Evolutionary conservation across 2,329 filamentous ascomycete species (phyloP), one percentile per base, ranked within the genome.

Genomic region (Chlorencoelia australis): DNA sequence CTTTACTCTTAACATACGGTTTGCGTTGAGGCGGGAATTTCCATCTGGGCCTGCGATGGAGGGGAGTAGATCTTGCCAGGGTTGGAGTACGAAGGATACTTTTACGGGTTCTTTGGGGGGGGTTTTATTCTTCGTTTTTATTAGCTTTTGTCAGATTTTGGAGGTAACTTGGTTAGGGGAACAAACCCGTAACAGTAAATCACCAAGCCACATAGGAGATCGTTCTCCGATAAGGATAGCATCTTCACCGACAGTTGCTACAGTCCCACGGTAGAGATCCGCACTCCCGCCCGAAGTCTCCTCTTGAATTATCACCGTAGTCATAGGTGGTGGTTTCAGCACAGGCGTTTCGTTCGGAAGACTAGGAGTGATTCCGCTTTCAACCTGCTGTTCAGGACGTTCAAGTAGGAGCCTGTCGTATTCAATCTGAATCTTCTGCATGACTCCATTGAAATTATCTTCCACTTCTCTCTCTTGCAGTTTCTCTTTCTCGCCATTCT

Each of bases 41-140:
- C 68, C 81, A 54, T 94, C 87, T 4, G 75, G 61, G 16, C 77
- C 73, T 20, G 81, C 74, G 33, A 95, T 81, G 37, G 71, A 72
- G 1, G 87, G 86, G 35, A 96, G 64, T 17, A 71, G 63, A 47
- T 85, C 79, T 50, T 83, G 71, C 63, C 74, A 87, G 0, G 91
- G 88, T 49, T 91, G 76, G 16, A 98, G 68, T 11, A 94, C 73
- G 54, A 98, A 98, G 3, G 85, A 88, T n/a, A 96, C 79, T 67
- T 98, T 98, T 49, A 89, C 75, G 1, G 88, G 79, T n/a, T 96
- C 91, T 64, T 96, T 96, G 41, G 70, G 62, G 0, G 87, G 85
- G 7, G 85, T 75, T 55, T 75, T 71, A 56, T 95, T 95, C 67
- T 86, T 56, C 13, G 33, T 3, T 30, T n/a, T 24, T 41, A n/a